Evolutionary conservation across 306 rosid genomes (phyloP), one percentile per base, ranked within the genome.

Genomic region (Trichosanthes cucumerina): DNA sequence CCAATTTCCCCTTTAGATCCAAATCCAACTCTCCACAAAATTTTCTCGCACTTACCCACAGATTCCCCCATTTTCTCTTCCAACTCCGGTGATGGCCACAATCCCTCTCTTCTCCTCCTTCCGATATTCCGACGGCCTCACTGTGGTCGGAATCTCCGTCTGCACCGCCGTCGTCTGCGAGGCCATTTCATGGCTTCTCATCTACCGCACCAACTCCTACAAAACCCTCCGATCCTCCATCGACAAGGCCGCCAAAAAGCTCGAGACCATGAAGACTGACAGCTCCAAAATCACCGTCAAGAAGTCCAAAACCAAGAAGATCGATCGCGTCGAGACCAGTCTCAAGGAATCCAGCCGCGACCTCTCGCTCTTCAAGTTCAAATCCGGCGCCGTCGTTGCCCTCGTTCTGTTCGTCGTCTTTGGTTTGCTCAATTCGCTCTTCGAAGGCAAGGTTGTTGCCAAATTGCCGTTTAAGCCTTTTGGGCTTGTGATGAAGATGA

Each of bases 381-480:
- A 96, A 83, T 96, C 97, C 12, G 98, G 99, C 43, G 99, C 97
- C 70, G 98, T 96, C 16, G 99, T 96, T 14, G 99, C 99, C 1
- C 78, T 96, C n/a, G 99, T 96, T 47, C 98, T 96, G 78, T 96
- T 96, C 77, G 98, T 91, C 59, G 99, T 96, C 60, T 96, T 96
- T 54, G 98, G 98, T 1, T 69, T 96, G 60, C 89, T 96, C 53
- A 96, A 96, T 81, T 96, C 99, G 0, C 91, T 96, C 33, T 96
- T 96, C 3, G 98, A 96, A 65, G 99, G 98, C 31, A 96, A 91
- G 84, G 92, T 82, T 7, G 98, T 92, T 50, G 99, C 97, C 28
- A 92, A 93, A 79, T 84, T 96, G 77, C 97, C 98, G 24, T 93
- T 93, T 59, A 79, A 83, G 75, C 99, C 99, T 31, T 91, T 96